These are phyloP conservation scores for Protomyces arabidopsidicola DNA, from an alignment of 1,139 yeast genomes.

Conservation along the genomic window DNA sequence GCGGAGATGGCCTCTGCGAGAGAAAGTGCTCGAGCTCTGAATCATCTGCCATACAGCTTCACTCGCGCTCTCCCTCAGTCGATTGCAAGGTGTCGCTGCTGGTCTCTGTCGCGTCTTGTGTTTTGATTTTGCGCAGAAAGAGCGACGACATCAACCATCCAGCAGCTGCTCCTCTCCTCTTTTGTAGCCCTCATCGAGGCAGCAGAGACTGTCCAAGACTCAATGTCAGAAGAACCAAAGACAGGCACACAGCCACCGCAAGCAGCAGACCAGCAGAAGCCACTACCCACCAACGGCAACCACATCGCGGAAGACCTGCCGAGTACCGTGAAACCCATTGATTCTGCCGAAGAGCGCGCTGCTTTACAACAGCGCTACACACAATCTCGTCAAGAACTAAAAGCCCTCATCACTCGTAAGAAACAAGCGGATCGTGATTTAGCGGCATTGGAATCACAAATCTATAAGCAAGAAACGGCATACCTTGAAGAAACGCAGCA, in stretches of 20 bases:
- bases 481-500: constrained; percentile 62
- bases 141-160: neutral
- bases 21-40: constrained; percentile 24
- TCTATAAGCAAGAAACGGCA: constrained; percentile 74
- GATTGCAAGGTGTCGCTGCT: neutral
- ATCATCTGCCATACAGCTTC: neutral
- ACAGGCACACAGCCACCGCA: neutral
- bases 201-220: neutral
- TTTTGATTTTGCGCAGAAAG: neutral
- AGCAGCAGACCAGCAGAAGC: too few relatives aligned
- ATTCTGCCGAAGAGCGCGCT: constrained; percentile 11
- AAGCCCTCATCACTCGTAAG: constrained; percentile 60
- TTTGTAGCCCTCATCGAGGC: neutral
- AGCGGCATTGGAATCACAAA: constrained; percentile 62
- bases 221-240: neutral
- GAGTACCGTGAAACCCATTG: neutral
- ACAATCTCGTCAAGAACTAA: constrained; percentile 61
- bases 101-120: neutral
- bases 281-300: too few relatives aligned
- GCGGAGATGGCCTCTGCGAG: neutral
- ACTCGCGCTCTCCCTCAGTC: neutral
- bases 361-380: constrained; percentile 53
- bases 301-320: neutral
- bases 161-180: neutral
- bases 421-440: constrained; percentile 61